These are phyloP conservation scores for Backusella westeae DNA, from an alignment of 192 early-diverging fungal species.

Conservation along the genomic window DNA sequence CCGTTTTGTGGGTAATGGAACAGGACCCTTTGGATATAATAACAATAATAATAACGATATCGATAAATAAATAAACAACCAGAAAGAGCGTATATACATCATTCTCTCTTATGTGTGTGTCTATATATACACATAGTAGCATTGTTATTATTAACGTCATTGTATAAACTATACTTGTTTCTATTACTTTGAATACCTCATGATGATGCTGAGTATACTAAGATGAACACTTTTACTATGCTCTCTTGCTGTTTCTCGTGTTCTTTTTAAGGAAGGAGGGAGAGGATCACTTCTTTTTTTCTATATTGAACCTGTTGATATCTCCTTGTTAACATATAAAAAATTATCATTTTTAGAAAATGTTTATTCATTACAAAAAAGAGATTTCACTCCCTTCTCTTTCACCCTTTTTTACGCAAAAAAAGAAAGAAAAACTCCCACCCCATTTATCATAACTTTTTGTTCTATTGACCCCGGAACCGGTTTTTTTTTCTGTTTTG, in stretches of 20 bases:
- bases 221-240: neutral
- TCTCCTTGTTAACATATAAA: neutral
- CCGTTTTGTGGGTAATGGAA: neutral
- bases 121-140: too few relatives aligned
- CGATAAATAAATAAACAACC: neutral
- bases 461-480: neutral
- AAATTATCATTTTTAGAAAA: neutral
- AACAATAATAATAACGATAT: neutral
- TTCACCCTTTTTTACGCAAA: neutral
- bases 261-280: neutral
- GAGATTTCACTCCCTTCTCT: neutral
- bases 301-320: neutral
- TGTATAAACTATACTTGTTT: too few relatives aligned
- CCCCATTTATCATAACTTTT: too few relatives aligned
- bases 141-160: too few relatives aligned
- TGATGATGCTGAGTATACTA: too few relatives aligned
- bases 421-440: neutral
- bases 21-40: neutral
- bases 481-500: neutral
- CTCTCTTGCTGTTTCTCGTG: neutral
- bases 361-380: neutral
- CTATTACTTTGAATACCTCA: too few relatives aligned
- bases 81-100: too few relatives aligned
- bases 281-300: neutral
- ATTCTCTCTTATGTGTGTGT: too few relatives aligned